phyloP scores from a whole-genome alignment of 305 asterid species.

The Fraxinus platypoda region DNA sequence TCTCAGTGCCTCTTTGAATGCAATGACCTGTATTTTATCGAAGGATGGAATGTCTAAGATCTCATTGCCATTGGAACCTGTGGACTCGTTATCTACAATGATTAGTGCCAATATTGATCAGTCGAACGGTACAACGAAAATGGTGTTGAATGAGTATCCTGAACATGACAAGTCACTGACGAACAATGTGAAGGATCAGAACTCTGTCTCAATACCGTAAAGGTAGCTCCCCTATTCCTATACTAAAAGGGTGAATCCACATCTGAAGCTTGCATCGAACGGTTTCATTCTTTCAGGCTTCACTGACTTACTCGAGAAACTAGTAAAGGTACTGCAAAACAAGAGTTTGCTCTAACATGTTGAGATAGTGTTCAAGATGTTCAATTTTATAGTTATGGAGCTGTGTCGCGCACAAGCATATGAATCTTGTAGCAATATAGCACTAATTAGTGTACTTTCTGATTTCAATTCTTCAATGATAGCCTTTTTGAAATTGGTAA shows the following conservation, averaged over 20 bases:
- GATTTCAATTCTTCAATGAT: background rate
- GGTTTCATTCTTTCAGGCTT: background rate
- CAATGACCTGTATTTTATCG: constrained; percentile 59
- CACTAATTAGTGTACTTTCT: background rate
- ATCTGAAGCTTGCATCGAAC: constrained; percentile 15
- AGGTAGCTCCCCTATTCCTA: constrained; percentile 11
- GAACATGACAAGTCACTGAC: constrained; percentile 30
- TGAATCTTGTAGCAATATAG: background rate
- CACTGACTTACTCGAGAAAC: background rate
- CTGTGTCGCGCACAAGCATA: background rate
- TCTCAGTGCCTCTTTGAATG: constrained; percentile 59
- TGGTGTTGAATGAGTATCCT: constrained; percentile 21
- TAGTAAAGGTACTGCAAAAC: background rate
- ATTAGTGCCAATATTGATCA: constrained; percentile 44
- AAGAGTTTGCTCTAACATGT: background rate
- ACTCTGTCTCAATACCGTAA: constrained; percentile 17
- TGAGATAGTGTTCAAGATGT: background rate
- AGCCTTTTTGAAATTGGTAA: background rate
- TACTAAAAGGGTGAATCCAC: constrained; percentile 3
- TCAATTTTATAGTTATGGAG: background rate
- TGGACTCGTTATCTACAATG: constrained; percentile 44
- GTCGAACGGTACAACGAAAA: constrained; percentile 23
- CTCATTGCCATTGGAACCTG: constrained; percentile 37
- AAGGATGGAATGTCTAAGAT: constrained; percentile 70
- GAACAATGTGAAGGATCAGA: constrained; percentile 17